Base-by-base conservation (phyloP, 177 flowering plant genomes). In the Vitis hybrid region DNA sequence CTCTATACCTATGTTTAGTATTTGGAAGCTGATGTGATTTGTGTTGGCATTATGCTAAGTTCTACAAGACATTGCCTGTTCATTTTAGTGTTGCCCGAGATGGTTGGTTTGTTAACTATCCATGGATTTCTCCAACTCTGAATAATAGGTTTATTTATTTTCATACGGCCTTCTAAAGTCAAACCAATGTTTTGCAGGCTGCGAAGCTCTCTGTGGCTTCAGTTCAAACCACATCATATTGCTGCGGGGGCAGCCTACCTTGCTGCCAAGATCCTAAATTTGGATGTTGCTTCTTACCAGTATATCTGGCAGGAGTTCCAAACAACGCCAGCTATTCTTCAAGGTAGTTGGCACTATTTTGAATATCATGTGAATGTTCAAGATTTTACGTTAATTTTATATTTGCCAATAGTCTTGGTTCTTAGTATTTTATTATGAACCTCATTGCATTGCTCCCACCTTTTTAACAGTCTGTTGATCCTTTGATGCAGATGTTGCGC, bases 201-300 rank as follows among this genome's bases (percentile, higher is more conserved):
- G 57, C 84, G 93, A 65, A 91, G 90, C 67, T 91, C 93, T n/a
- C 81, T 89, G 14, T 91, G 93, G 90, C 91, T 91, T 67, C 97
- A 91, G 77, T 91, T 91, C 73, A 89, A 87, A 68, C 90, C 97
- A 22, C 85, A 89, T 52, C 92, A 91, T 33, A 91, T 91, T 71
- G 97, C 97, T 55, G 97, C 92, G 64, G 97, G 97, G 66, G 97
- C 92, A 70, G 90, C 84, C 11, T 89, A 85, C 70, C 93, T 96
- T 68, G 98, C 99, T 65, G 89, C 97, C 69, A 89, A 86, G 77
- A 76, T 83, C 67, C 80, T 96, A 20, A 89, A 89, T 70, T 64
- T 88, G 83, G 90, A 93, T 80, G 86, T 87, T 72, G 76, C 86
- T 72, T 76, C 84, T 62, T 78, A 81, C 55, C 86, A 82, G 51